A percentile compares a stretch with the other conserved stretches of the same genome.
These are phyloP conservation scores for Penicillium silybi DNA, from an alignment of 495 filamentous ascomycete species.

Conservation along the genomic window DNA sequence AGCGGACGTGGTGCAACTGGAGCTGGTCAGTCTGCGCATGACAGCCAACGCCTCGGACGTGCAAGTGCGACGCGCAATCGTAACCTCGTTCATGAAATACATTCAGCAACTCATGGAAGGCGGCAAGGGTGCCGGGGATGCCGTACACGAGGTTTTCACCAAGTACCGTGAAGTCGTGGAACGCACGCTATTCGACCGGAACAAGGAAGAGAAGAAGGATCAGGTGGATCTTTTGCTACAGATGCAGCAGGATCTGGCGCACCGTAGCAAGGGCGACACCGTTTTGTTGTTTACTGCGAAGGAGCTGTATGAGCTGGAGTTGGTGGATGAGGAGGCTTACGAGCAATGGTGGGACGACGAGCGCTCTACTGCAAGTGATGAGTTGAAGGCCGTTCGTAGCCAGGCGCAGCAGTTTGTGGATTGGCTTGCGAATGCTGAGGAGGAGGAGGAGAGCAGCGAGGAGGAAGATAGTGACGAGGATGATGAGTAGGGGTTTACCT, in stretches of 20 bases:
- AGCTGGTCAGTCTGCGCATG: constrained; percentile 86
- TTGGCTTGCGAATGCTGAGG: constrained; percentile 77
- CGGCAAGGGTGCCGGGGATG: constrained; percentile 57
- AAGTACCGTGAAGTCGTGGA: constrained; percentile 56
- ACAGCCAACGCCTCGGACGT: constrained; percentile 83
- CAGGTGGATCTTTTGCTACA: constrained; percentile 83
- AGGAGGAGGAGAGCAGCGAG: constrained; percentile 74
- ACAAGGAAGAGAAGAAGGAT: constrained; percentile 56
- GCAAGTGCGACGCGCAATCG: constrained; percentile 81
- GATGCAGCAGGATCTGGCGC: constrained; percentile 72
- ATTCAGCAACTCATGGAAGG: constrained; percentile 66
- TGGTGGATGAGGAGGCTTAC: constrained; percentile 85
- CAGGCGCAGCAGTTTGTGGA: constrained; percentile 78
- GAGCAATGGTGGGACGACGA: constrained; percentile 83
- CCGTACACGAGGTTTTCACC: constrained; percentile 57
- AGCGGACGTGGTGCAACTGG: constrained; percentile 81
- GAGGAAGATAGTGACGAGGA: constrained; percentile 59
- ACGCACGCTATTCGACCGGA: constrained; percentile 55
- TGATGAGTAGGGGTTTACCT: constrained; percentile 35
- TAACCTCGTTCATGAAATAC: constrained; percentile 76
- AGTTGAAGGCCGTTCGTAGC: constrained; percentile 64
- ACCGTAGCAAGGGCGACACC: constrained; percentile 54
- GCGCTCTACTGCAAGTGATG: constrained; percentile 56
- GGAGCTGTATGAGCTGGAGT: constrained; percentile 76
- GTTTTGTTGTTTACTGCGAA: constrained; percentile 73